Conservation (phyloP, 352 stramenopile genomes). For the Stephanocyclus meneghinianus region DNA sequence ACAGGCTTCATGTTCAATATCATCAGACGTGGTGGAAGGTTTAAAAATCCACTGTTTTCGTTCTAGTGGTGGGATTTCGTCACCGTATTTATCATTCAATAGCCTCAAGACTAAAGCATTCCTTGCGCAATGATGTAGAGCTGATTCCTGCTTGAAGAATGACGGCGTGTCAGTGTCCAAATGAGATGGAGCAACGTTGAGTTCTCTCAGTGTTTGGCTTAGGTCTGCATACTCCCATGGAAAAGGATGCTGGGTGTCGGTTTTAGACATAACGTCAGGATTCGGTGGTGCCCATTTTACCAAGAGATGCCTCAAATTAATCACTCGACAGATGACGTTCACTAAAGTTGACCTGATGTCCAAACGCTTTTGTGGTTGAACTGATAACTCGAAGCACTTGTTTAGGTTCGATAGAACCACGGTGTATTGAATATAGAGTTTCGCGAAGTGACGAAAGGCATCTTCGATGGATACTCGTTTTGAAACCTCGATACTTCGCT, state of each 20-base stretch:
- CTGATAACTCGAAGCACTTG: conserved; percentile 90
- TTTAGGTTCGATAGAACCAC: conserved; percentile 89
- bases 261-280: conserved; percentile 81
- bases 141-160: conserved; percentile 88
- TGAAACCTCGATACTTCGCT: conserved; percentile 32
- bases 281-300: conserved; percentile 94
- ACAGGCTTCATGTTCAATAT: neutral
- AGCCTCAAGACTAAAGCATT: conserved; percentile 88
- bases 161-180: conserved; percentile 88
- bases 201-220: conserved; percentile 89
- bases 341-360: conserved; percentile 90
- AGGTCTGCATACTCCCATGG: conserved; percentile 93
- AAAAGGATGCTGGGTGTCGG: conserved; percentile 86
- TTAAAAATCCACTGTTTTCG: conserved; percentile 40
- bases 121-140: conserved; percentile 76
- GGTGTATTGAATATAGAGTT: conserved; percentile 93
- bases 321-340: conserved; percentile 85
- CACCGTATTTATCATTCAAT: conserved; percentile 82
- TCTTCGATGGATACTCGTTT: conserved; percentile 83
- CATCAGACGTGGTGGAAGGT: neutral
- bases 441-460: conserved; percentile 92
- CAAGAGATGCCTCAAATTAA: conserved; percentile 82
- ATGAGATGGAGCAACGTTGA: conserved; percentile 90
- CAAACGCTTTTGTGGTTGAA: conserved; percentile 92
- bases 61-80: conserved; percentile 52